phyloP scores from a whole-genome alignment of 1,139 yeast genomes.

The Hyphopichia burtonii region DNA sequence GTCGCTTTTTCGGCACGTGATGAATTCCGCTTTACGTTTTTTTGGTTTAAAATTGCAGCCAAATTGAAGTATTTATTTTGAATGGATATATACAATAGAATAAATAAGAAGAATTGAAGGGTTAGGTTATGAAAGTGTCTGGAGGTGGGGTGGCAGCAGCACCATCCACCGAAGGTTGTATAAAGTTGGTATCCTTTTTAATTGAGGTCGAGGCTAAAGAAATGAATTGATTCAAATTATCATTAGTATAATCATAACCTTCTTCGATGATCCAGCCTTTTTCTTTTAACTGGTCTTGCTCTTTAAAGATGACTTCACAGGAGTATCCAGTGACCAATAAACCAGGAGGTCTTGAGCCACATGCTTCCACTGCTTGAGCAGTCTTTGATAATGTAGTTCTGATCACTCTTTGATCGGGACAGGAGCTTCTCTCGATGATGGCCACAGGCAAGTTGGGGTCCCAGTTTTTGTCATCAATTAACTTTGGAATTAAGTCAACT shows the following conservation, averaged over 20 bases:
- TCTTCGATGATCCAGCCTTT: constrained; percentile 59
- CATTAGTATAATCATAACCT: constrained; percentile 33
- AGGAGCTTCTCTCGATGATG: constrained; percentile 85
- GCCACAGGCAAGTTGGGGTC: constrained; percentile 73
- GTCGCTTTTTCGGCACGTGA: too few species aligned
- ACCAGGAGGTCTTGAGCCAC: constrained; percentile 94
- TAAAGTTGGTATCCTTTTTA: not conserved
- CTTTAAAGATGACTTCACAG: constrained; percentile 56
- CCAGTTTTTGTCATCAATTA: constrained; percentile 61
- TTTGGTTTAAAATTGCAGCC: not conserved
- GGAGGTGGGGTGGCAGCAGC: not conserved
- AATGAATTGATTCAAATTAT: constrained; percentile 8
- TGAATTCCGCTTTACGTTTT: too few species aligned
- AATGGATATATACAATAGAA: not conserved
- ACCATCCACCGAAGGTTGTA: not conserved
- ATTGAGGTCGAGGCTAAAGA: constrained; percentile 1
- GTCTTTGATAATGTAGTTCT: constrained; percentile 68
- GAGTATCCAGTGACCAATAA: constrained; percentile 79
- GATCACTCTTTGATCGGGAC: constrained; percentile 88
- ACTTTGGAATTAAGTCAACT: constrained; percentile 59
- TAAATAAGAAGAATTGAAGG: not conserved
- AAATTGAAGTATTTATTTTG: not conserved
- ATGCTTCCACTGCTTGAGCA: constrained; percentile 70
- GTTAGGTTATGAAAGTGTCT: not conserved
- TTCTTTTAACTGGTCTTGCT: constrained; percentile 13